phyloP scores from a whole-genome alignment of 129 eudicot species.

The Chrysanthemum makinoi region DNA sequence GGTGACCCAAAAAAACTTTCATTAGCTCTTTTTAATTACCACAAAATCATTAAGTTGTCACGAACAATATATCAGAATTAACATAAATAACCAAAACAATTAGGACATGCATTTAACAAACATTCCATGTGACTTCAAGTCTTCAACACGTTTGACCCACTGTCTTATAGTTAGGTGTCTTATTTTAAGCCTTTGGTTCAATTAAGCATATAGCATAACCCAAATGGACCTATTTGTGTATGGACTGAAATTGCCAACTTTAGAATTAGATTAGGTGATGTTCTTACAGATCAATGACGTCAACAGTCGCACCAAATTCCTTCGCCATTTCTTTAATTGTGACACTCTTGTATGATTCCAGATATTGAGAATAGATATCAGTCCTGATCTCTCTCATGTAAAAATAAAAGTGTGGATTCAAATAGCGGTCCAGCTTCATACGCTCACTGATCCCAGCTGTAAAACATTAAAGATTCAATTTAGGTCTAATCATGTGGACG shows the following conservation, averaged over 20 bases:
- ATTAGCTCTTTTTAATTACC: no score
- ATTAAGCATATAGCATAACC: neutral
- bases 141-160: no score
- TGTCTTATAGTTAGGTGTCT: no score
- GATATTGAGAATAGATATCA: conserved; percentile 87
- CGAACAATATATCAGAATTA: no score
- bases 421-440: conserved; percentile 77
- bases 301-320: conserved; percentile 87
- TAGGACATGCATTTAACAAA: no score
- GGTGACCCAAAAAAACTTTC: no score
- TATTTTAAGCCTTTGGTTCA: no score
- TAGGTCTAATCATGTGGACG: neutral
- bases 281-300: conserved; percentile 86
- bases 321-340: conserved; percentile 98
- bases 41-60: no score
- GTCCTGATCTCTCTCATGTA: conserved; percentile 94
- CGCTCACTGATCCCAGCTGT: conserved; percentile 84
- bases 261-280: neutral
- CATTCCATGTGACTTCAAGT: no score
- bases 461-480: conserved; percentile 5
- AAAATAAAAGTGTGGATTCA: conserved; percentile 84
- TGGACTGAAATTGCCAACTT: neutral
- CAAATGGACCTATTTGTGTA: neutral
- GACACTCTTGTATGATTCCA: conserved; percentile 95
- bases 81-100: no score